Evolutionary conservation across 352 stramenopile genomes (phyloP).

Genomic region (Globisporangium apiculatum): DNA sequence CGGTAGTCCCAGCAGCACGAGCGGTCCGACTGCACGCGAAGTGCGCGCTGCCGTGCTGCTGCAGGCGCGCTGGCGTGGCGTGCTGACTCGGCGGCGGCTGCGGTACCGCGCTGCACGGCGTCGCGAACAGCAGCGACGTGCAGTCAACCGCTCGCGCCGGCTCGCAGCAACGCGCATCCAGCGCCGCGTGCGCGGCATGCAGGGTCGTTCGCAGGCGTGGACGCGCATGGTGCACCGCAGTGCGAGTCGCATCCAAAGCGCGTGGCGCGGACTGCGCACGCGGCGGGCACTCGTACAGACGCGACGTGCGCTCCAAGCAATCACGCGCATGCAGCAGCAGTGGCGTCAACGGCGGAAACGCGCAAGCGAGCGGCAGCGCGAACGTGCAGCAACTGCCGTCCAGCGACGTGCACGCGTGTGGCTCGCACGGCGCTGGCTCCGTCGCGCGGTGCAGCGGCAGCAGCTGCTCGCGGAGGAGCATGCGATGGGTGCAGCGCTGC

Average conservation of each 20-base stretch:
- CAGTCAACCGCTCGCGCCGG: conserved; percentile 19
- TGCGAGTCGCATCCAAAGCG: conserved; percentile 39
- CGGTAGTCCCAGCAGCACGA: not conserved
- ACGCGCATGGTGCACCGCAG: conserved; percentile 26
- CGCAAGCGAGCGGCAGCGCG: conserved; percentile 19
- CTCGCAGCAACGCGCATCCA: conserved; percentile 48
- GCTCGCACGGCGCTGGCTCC: conserved; percentile 31
- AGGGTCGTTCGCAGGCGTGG: conserved; percentile 35
- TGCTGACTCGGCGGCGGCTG: conserved; percentile 28
- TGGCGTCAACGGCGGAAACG: conserved; percentile 29
- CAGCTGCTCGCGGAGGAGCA: conserved; percentile 50
- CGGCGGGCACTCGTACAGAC: conserved; percentile 35
- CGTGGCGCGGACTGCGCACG: conserved; percentile 46
- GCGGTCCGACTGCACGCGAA: conserved; percentile 9
- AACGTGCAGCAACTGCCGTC: conserved; percentile 23
- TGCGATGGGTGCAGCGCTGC: conserved; percentile 37
- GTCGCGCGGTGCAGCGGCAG: conserved; percentile 26
- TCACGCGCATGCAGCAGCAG: conserved; percentile 40
- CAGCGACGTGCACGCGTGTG: conserved; percentile 31
- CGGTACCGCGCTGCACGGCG: conserved; percentile 28
- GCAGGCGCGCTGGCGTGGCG: conserved; percentile 47
- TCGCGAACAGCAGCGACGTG: conserved; percentile 21
- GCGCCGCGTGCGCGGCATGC: conserved; percentile 41
- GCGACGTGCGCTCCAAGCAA: conserved; percentile 30
- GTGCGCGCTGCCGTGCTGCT: conserved; percentile 30